Evolutionary conservation across 1,284 basidiomycete genomes (phyloP).

Genomic region (Tilletia setariae): DNA sequence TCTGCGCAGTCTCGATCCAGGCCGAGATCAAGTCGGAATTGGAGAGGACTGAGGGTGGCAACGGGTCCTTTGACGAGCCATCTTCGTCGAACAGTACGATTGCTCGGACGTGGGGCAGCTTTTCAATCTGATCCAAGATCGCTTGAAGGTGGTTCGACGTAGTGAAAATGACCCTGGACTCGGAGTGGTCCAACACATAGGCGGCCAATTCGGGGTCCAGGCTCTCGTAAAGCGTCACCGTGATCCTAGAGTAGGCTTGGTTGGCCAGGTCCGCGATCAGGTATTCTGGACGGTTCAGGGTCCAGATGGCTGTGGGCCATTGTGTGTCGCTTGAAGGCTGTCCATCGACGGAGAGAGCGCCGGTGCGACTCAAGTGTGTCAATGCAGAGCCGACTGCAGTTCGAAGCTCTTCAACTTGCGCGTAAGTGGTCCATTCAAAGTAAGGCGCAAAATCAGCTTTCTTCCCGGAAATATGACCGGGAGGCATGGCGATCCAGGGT

Average conservation of each 20-base stretch:
- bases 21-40: constrained; percentile 40
- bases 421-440: constrained; percentile 75
- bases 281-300: constrained; percentile 53
- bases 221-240: constrained; percentile 49
- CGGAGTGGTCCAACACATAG: constrained; percentile 51
- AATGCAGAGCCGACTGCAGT: constrained; percentile 69
- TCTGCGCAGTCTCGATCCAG: constrained; percentile 32
- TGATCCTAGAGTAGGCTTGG: constrained; percentile 40
- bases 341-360: constrained; percentile 34
- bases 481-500: constrained; percentile 62
- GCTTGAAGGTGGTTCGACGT: constrained; percentile 47
- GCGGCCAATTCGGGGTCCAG: constrained; percentile 45
- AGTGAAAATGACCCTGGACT: constrained; percentile 44
- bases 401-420: constrained; percentile 68
- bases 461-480: constrained; percentile 1
- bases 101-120: constrained; percentile 44
- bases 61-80: constrained; percentile 24
- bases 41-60: constrained; percentile 31
- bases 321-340: constrained; percentile 24
- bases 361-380: constrained; percentile 47
- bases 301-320: constrained; percentile 58
- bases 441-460: constrained; percentile 64
- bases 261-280: constrained; percentile 38
- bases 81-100: constrained; percentile 44
- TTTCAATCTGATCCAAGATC: constrained; percentile 36